Base-by-base conservation (phyloP, 140 eudicot species). In the Anethum foeniculum region DNA sequence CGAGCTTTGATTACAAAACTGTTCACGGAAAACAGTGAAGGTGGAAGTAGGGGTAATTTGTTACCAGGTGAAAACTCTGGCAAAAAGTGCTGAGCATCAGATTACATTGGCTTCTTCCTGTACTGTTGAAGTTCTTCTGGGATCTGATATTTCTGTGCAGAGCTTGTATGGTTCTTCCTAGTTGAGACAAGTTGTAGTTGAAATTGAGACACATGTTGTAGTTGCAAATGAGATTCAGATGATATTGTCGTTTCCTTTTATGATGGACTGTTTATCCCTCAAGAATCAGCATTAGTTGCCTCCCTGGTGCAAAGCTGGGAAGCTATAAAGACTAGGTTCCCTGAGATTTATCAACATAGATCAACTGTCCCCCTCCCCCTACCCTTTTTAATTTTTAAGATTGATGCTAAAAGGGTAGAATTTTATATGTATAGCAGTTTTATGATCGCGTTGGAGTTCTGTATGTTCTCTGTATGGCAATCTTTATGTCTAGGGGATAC, bases 21-120 rank as follows among this genome's bases (percentile, higher is more conserved):
- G 81, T 92, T 91, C 87, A 84, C 76, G 80, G 74, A 46, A 62
- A 88, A 86, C 67, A 80, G 71, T 30, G 82, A 82, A 12, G 67
- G 80, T 52, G 83, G 56, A 76, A 78, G 82, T 28, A 28, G 16
- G 62, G 23, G 54, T 51, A 52, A 47, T 77, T 9, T 44, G 58
- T 51, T 28, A 23, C 21, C n/a, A 28, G 67, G 74, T 54, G 69
- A 18, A 9, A 32, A 30, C 43, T 11, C 28, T 25, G 27, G 79
- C 27, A n/a, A 30, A 43, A 75, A 47, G 43, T 19, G 46, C 14
- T 72, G 18, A 41, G 49, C 77, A 43, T 39, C 77, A n/a, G 27
- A 73, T 9, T 73, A 23, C 0, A 2, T 16, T 7, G 21, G 56
- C 56, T 62, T 10, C 36, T 11, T n/a, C 46, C 32, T 73, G 48